A percentile compares a stretch with the other conserved stretches of the same genome.
phyloP scores from a whole-genome alignment of 352 stramenopile species.

The Pythium aquatile region DNA sequence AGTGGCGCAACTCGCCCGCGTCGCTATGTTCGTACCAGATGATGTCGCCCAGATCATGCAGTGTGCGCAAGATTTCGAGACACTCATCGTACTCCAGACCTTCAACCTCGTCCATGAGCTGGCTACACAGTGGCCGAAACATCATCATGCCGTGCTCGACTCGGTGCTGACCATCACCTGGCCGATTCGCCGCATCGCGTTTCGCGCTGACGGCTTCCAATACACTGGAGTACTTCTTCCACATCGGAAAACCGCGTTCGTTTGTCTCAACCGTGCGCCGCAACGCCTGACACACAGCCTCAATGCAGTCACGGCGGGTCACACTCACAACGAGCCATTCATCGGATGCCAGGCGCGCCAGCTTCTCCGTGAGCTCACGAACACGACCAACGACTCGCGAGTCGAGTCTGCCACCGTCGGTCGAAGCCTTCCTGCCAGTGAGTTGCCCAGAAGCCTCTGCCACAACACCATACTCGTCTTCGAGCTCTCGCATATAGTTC shows the following conservation, averaged over 20 bases:
- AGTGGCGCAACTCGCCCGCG: neutral
- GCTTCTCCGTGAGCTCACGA: neutral
- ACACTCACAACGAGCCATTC: neutral
- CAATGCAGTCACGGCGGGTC: neutral
- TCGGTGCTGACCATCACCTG: neutral
- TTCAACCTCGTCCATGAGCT: constrained; percentile 8
- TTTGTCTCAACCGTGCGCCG: neutral
- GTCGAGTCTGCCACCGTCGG: neutral
- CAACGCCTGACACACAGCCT: neutral
- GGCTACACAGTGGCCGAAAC: neutral
- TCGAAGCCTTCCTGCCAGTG: neutral
- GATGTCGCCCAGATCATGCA: constrained; percentile 21
- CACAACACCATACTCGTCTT: neutral
- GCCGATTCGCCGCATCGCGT: neutral
- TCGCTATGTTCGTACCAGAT: constrained; percentile 21
- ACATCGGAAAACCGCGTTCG: neutral
- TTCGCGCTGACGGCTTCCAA: neutral
- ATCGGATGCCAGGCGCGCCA: neutral
- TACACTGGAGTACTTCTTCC: neutral
- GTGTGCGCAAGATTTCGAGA: neutral
- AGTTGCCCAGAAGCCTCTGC: neutral
- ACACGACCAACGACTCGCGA: neutral
- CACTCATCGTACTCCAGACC: constrained; percentile 11
- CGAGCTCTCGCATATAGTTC: neutral
- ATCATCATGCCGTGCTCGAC: constrained; percentile 6